Evolutionary conservation across 768 basidiomycete species (phyloP).

Genomic region (Termitomyces heimii): DNA sequence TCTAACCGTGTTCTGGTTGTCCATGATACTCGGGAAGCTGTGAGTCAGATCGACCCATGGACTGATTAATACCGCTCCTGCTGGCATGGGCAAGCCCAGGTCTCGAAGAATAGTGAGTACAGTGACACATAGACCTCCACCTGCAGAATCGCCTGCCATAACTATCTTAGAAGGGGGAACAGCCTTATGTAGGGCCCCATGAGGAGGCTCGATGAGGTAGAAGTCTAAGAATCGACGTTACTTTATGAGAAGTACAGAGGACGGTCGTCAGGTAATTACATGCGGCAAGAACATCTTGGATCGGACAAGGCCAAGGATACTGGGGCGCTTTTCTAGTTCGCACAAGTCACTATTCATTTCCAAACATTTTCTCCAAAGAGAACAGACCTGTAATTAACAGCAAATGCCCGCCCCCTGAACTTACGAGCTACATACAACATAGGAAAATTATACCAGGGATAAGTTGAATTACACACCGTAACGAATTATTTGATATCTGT

Average conservation of each 20-base stretch:
- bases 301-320: conserved; percentile 75
- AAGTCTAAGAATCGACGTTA: not conserved
- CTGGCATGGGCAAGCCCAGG: conserved; percentile 60
- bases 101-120: conserved; percentile 55
- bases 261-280: conserved; percentile 39
- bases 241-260: not conserved
- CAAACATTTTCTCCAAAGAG: no score
- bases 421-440: not conserved
- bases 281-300: conserved; percentile 74
- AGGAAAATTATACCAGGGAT: not conserved
- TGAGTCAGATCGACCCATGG: conserved; percentile 88
- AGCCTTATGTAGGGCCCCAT: not conserved
- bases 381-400: not conserved
- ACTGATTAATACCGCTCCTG: conserved; percentile 72
- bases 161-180: not conserved
- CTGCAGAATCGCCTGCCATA: not conserved
- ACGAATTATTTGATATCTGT: not conserved
- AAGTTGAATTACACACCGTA: not conserved
- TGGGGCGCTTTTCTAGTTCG: conserved; percentile 66
- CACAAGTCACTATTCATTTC: not conserved
- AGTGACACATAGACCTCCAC: not conserved
- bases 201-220: not conserved
- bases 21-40: conserved; percentile 70
- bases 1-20: conserved; percentile 6
- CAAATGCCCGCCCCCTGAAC: not conserved